phyloP scores from a whole-genome alignment of 2,329 filamentous ascomycete genomes.

The Cytospora chrysosperma region DNA sequence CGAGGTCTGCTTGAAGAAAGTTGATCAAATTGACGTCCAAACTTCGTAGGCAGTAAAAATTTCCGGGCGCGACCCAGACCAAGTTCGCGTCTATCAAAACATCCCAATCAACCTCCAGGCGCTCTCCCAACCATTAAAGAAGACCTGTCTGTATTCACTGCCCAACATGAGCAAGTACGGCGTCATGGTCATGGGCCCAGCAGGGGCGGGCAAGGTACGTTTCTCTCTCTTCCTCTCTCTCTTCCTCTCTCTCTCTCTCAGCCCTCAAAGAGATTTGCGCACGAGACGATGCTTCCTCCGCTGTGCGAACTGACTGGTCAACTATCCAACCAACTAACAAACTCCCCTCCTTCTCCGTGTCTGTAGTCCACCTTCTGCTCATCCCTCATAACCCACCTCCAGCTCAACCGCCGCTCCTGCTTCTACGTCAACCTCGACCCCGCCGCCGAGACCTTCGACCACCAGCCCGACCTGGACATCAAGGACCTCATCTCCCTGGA shows the following conservation, averaged over 20 bases:
- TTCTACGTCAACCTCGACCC: constrained; percentile 99
- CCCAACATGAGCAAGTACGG: constrained; percentile 86
- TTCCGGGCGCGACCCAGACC: neutral
- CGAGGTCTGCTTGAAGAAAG: neutral
- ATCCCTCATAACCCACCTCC: constrained; percentile 87
- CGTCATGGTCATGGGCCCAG: constrained; percentile 92
- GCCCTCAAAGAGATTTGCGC: neutral
- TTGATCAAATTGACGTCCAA: neutral
- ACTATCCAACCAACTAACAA: neutral
- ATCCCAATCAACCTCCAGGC: neutral
- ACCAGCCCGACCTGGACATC: constrained; percentile 91
- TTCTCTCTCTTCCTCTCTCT: constrained; percentile 8
- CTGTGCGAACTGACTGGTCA: neutral
- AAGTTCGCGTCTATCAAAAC: neutral
- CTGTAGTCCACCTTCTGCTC: constrained; percentile 86
- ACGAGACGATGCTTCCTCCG: neutral
- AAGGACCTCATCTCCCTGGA: constrained; percentile 90
- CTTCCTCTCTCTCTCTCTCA: constrained; percentile 16
- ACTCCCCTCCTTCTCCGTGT: too few relatives aligned
- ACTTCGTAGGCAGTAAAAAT: neutral
- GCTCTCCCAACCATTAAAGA: neutral
- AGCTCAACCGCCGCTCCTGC: constrained; percentile 85
- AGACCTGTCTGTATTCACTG: neutral
- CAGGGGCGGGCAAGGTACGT: constrained; percentile 84
- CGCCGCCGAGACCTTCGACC: constrained; percentile 88